A percentile compares a stretch with the other conserved stretches of the same genome.
These are phyloP conservation scores for Polyporus arcularius DNA, from an alignment of 768 basidiomycete genomes.

Conservation along the genomic window DNA sequence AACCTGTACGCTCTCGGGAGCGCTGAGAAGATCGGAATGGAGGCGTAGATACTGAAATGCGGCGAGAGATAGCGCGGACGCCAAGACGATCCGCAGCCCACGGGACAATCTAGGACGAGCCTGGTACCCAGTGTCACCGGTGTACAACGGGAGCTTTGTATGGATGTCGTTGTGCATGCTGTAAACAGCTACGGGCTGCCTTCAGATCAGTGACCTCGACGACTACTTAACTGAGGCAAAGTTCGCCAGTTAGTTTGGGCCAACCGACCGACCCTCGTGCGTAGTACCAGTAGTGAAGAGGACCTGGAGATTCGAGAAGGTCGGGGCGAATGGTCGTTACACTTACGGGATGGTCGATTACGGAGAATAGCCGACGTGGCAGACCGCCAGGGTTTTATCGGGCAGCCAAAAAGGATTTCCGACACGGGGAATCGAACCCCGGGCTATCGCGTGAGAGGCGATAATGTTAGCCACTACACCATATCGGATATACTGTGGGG, in stretches of 20 bases:
- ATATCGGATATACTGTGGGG: background rate
- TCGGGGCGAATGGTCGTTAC: too few species aligned
- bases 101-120: background rate
- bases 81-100: background rate
- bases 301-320: too few species aligned
- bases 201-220: too few species aligned
- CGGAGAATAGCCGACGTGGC: too few species aligned
- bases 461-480: background rate
- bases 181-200: too few species aligned
- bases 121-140: background rate
- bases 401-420: background rate
- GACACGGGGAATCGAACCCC: background rate
- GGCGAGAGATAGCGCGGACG: conserved; percentile 1
- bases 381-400: background rate
- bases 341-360: too few species aligned
- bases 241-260: too few species aligned
- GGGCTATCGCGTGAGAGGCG: background rate
- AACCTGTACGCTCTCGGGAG: background rate
- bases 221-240: too few species aligned
- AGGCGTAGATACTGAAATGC: background rate
- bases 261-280: too few species aligned
- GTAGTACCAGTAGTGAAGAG: too few species aligned
- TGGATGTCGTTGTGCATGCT: background rate
- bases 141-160: background rate
- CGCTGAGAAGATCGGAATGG: background rate